Evolutionary conservation across 2,329 filamentous ascomycete genomes (phyloP), one percentile per base, ranked within the genome.

Genomic region (Ophiobolus disseminans): DNA sequence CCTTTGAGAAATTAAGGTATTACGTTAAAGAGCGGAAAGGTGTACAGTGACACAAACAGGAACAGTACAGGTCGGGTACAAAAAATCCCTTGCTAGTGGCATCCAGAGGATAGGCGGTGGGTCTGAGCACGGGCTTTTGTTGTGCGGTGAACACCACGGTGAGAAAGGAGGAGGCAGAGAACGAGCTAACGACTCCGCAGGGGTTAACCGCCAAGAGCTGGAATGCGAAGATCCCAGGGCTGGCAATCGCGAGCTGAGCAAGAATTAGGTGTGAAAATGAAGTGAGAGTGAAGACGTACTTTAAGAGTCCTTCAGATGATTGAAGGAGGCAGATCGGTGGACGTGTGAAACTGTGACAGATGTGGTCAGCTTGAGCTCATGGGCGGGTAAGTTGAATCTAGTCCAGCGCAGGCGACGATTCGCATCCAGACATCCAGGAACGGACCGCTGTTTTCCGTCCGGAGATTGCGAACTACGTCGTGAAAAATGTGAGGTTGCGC

Each of bases 101-200:
- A 76, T 75, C 66, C 73, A 74, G 69, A 65, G 68, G 57, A 65
- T 61, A 70, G 62, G n/a, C n/a, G n/a, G 62, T 60, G 66, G 66
- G 68, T 68, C 71, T 70, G 63, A 65, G 63, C 58, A 65, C 55
- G 63, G 55, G 55, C 52, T 61, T 52, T 63, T 68, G 62, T 68
- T 65, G 65, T 65, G 60, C 66, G 66, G 65, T 64, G 63, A 64
- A 62, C 53, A 58, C 60, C 55, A 55, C 61, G 47, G 53, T 50
- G 56, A 55, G 62, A 71, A 71, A 70, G 68, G 68, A 66, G 64
- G 53, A 43, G 71, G 77, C 73, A 80, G 76, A 80, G 72, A 76
- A 77, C 78, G 78, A 80, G 73, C 75, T 78, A 80, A 80, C 78
- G 78, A 75, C 76, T 80, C 78, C 77, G 69, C 77, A 61, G 65